Conservation (phyloP, 2,329 filamentous ascomycete genomes). For the Stachybotrys chlorohalonatus region DNA sequence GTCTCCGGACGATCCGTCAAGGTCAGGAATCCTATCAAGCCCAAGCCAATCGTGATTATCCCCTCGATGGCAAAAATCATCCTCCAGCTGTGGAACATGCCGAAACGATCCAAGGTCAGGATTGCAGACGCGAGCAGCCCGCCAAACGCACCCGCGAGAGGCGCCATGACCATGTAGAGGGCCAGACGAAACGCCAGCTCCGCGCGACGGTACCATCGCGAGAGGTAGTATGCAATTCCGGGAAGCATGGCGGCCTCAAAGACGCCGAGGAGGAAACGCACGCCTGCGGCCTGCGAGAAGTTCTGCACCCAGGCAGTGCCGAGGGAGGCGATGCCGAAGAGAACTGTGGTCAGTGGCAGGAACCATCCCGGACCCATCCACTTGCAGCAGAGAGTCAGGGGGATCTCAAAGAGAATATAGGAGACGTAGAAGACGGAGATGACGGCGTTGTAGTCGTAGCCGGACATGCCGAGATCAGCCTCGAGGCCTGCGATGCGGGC, state of each 20-base stretch:
- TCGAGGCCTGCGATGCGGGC: conserved; percentile 57
- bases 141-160: conserved; percentile 62
- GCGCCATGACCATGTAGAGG: conserved; percentile 62
- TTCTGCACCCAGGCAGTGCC: conserved; percentile 56
- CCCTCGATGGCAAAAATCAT: conserved; percentile 67
- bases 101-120: conserved; percentile 50
- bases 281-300: conserved; percentile 41
- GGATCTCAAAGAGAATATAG: conserved; percentile 67
- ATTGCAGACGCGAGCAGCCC: conserved; percentile 58
- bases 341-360: conserved; percentile 51
- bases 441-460: conserved; percentile 61
- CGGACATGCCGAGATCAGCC: conserved; percentile 46
- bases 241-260: conserved; percentile 70
- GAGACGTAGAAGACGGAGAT: conserved; percentile 63
- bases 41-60: conserved; percentile 44
- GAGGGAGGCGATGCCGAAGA: conserved; percentile 55
- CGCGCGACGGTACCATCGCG: conserved; percentile 60
- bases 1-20: conserved; percentile 62
- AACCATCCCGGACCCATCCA: conserved; percentile 65
- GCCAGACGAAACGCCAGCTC: conserved; percentile 60
- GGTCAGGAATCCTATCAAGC: conserved; percentile 52
- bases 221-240: conserved; percentile 65
- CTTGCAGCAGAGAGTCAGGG: conserved; percentile 60
- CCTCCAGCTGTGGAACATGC: conserved; percentile 47
- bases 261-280: conserved; percentile 58